Evolutionary conservation across 441 rosid genomes (phyloP).

Genomic region (Daphne laureola): DNA sequence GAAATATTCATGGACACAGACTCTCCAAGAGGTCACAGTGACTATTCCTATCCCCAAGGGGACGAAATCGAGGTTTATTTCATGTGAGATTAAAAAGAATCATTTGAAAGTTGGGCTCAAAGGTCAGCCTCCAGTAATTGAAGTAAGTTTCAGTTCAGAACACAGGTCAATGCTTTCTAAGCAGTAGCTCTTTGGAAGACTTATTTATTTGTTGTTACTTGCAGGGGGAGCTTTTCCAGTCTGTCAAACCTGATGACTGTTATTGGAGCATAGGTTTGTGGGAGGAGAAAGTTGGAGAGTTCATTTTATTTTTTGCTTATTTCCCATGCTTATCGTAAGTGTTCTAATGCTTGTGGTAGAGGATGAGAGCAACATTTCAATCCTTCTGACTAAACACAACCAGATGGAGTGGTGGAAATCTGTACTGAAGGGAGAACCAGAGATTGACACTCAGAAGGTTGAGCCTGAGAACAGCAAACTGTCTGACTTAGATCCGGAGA

Average conservation of each 20-base stretch:
- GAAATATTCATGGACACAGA: constrained; percentile 85
- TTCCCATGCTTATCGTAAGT: constrained; percentile 3
- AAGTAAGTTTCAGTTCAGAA: constrained; percentile 37
- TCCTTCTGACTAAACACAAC: constrained; percentile 84
- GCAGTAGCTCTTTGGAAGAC: background rate
- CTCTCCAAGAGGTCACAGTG: constrained; percentile 70
- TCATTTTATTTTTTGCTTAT: too few species aligned
- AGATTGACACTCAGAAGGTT: constrained; percentile 88
- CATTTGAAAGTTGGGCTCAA: constrained; percentile 83
- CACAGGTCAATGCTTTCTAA: background rate
- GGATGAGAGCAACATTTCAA: constrained; percentile 68
- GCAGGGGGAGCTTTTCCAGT: constrained; percentile 71
- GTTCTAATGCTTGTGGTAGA: constrained; percentile 33
- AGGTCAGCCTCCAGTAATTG: constrained; percentile 86
- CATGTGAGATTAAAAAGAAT: constrained; percentile 79
- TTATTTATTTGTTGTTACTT: constrained; percentile 10
- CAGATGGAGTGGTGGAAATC: constrained; percentile 98
- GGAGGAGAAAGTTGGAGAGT: background rate
- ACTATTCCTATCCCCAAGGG: constrained; percentile 78
- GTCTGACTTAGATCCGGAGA: constrained; percentile 83
- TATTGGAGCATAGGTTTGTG: constrained; percentile 75
- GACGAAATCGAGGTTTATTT: constrained; percentile 64
- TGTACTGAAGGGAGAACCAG: constrained; percentile 83
- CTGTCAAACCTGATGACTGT: constrained; percentile 79
- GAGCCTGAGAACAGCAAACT: constrained; percentile 92